Base-by-base conservation (phyloP, 768 basidiomycete species). In the Royoungia palumana region DNA sequence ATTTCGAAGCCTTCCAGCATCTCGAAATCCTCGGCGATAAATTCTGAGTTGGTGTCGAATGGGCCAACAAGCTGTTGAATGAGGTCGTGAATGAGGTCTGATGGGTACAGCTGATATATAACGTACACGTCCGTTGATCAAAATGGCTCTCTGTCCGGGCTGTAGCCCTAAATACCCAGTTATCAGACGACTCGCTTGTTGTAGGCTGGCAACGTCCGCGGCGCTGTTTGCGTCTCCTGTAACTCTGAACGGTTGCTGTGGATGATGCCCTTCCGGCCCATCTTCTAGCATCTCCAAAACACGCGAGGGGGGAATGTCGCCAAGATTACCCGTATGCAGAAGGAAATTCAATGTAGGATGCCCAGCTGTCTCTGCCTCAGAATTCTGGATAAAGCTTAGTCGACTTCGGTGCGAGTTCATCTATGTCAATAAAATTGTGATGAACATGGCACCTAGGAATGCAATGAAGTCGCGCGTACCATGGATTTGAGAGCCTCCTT, bases 91-190 rank as follows among this genome's bases (percentile, higher is more conserved):
- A 39, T 50, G 40, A 55, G 51, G 49, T 12, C 37, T 36, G 45
- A 43, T 6, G 32, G 25, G 25, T 30, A 25, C 22, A 22, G 5
- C 21, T 17, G 21, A 49, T 9, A 20, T 3, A 50, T 14, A 8
- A 71, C 86, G 63, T 61, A 94, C 92, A 27, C 94, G 75, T 21
- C 94, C 95, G 57, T 96, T 96, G 44, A 89, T 71, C 30, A 94
- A 51, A 32, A 97, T 49, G 1, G 77, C 89, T 19, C 73, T 72
- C 49, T 84, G 68, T 0, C 85, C 87, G 2, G 83, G 78, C 13
- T 63, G 56, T 22, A 94, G 59, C n/a, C 76, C 75, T 3, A 91
- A 57, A 44, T 78, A 77, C 22, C 80, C 72, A 3, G 74, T 73
- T 13, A 89, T 58, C 19, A 80, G 60, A 28, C 73, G 71, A 49